Base-by-base conservation (phyloP, 208 protist genomes). In the Crithidia thermophila region DNA sequence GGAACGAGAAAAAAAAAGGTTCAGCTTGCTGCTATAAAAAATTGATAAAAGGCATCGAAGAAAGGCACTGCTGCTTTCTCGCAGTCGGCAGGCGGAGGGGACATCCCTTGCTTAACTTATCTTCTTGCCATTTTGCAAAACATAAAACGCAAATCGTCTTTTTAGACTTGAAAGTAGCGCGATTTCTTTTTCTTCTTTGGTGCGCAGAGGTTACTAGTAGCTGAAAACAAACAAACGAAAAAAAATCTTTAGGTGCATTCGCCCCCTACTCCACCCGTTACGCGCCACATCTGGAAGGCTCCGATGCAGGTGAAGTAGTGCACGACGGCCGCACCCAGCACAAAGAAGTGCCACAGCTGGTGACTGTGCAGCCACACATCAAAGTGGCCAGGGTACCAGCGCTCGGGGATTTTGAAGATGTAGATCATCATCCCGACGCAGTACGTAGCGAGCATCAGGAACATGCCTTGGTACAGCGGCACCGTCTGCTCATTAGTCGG, bases 311-410 rank as follows among this genome's bases (percentile, higher is more conserved):
- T 94, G 57, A 79, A 83, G 53, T 88, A 91, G 53, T 94, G 88
- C 27, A 82, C 82, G 23, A 91, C 63, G 5, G 88, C 84, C 2
- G 90, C 90, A 13, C 70, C 62, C 9, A 95, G 50, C 34, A 95
- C 88, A 49, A 91, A 90, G 21, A 79, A 47, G 67, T 95, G 90
- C 84, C 84, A 95, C n/a, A 95, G 82, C 59, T 95, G 85, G 28
- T 95, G 90, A 42, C 76, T 87, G 27, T 72, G 73, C 28, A 85
- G 72, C 63, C 70, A 90, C 0, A 88, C 37, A 62, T 95, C 90
- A 68, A 95, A 95, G 16, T 65, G 56, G 23, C 90, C 90, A 18
- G 90, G 90, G 31, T 69, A 85, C 45, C 88, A 90, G 6, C 85
- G 59, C 61, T 95, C 87, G 1, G 90, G 90, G 5, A 93, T 55